Base-by-base conservation (phyloP, 163 green algal genomes). In the Coccomyxa subellipsoidea region DNA sequence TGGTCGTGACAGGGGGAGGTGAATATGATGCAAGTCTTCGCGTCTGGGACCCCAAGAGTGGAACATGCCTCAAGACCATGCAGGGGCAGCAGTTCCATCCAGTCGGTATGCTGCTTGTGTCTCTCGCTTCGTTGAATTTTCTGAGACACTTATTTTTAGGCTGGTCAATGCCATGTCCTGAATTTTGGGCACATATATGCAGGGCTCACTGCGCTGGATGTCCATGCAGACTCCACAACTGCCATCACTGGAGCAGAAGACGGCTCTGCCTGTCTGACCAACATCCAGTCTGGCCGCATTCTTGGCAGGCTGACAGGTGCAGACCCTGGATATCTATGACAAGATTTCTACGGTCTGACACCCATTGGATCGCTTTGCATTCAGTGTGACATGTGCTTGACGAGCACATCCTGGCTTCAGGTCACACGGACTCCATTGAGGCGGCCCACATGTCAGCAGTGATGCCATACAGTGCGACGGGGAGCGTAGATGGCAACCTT, bases 11-110 rank as follows among this genome's bases (percentile, higher is more conserved):
- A 0, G 93, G 87, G 25, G 92, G 92, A 40, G 93, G 89, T 25
- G 93, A 96, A 54, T 89, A 84, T 1, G 95, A 98, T 84, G 89
- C 85, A 34, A 93, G 83, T 32, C 80, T 99, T 69, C 86, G 92
- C 0, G 89, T 96, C 54, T 99, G 96, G 96, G 93, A 96, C 85
- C 95, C 96, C 21, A 94, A 93, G 71, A 97, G 88, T 0, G 96
- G 94, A 0, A 90, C 92, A 75, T 77, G 70, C 27, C 9, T 40
- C 10, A 38, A 23, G 27, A 77, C 70, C n/a, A 77, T 39, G 27
- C 70, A 77, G 70, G 70, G 70, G 2, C 32, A 38, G 4, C 32
- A 40, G 27, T 77, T 77, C 34, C 70, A 77, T 34, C 23, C 32
- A 23, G 32, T 23, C 23, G 70, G 70, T 77, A 9, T 38, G 70